Evolutionary conservation across 2,329 filamentous ascomycete species (phyloP).

Genomic region (Diplodia mutila): DNA sequence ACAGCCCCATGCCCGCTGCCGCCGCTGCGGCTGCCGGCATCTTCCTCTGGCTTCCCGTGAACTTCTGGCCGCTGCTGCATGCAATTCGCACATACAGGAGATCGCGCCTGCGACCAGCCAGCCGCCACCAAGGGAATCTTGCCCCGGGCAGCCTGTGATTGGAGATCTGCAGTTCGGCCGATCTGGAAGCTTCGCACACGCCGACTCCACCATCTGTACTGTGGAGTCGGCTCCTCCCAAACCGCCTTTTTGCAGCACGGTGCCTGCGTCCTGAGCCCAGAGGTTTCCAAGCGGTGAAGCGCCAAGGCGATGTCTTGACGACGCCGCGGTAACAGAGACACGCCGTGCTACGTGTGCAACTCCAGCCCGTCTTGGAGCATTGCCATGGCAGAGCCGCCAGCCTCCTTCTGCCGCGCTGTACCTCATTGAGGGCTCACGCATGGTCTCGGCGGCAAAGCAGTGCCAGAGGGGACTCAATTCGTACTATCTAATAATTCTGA

Average conservation of each 20-base stretch:
- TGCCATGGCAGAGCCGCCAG: constrained; percentile 5
- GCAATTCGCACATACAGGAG: constrained; percentile 15
- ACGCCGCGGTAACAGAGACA: constrained; percentile 10
- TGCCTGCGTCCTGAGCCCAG: neutral
- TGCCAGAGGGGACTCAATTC: neutral
- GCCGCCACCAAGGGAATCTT: neutral
- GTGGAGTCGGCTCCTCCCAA: neutral
- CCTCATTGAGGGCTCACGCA: neutral
- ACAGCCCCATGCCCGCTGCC: neutral
- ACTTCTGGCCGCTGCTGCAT: neutral
- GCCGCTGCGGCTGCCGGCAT: constrained; percentile 8
- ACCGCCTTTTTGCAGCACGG: constrained; percentile 5
- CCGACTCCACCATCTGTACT: neutral
- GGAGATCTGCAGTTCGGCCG: constrained; percentile 19
- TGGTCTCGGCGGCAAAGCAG: neutral
- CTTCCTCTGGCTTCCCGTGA: constrained; percentile 7
- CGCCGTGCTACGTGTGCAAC: constrained; percentile 16
- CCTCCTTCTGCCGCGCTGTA: constrained; percentile 2
- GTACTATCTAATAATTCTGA: constrained; percentile 10
- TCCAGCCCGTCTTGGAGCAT: neutral
- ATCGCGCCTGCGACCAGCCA: neutral
- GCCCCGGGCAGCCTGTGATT: neutral
- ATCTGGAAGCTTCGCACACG: constrained; percentile 21
- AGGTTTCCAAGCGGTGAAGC: neutral
- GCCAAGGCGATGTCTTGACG: constrained; percentile 3